Base-by-base conservation (phyloP, 2,329 filamentous ascomycete genomes). In the Orbilia ellipsospora region DNA sequence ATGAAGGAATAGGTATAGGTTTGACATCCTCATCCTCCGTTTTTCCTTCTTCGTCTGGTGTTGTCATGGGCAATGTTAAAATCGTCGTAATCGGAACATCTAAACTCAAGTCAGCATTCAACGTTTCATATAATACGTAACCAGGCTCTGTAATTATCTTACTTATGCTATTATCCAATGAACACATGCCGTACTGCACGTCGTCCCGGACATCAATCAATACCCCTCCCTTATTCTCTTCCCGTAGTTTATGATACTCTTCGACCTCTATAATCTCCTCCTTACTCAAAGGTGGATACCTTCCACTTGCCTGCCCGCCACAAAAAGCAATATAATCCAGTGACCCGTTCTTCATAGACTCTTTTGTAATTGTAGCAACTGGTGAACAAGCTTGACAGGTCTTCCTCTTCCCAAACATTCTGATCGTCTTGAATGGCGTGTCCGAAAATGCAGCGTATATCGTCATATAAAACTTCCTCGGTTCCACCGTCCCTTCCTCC, bases 251-350 rank as follows among this genome's bases (percentile, higher is more conserved):
- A 55, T 85, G 83, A 78, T 92, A 94, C 4, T 90, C 86, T 0
- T 82, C 79, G 0, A 89, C 89, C 0, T 88, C 87, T 40, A 97
- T 86, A 7, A 93, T 87, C 78, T 95, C 90, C 0, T 89, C 85
- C 42, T 0, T 88, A 83, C 4, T 80, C 80, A 0, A 97, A 85
- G 2, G 90, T 77, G 8, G 84, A 83, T 16, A 90, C 83, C 0
- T 88, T 86, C 59, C 81, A 80, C 67, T 77, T 0, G 83, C 81
- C 0, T 69, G 64, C 4, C 88, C 85, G 3, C 94, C 93, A 80
- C 94, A 98, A 80, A 98, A 97, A 62, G 90, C 88, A 0, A 91
- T 86, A 81, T 98, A 98, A 80, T 97, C 92, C 55, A 94, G 84
- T 4, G 88, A 89, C 0, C 91, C 90, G 0, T 85, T 86, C 18